phyloP scores from a whole-genome alignment of 306 rosid genomes.

The Quercus engelmannii region DNA sequence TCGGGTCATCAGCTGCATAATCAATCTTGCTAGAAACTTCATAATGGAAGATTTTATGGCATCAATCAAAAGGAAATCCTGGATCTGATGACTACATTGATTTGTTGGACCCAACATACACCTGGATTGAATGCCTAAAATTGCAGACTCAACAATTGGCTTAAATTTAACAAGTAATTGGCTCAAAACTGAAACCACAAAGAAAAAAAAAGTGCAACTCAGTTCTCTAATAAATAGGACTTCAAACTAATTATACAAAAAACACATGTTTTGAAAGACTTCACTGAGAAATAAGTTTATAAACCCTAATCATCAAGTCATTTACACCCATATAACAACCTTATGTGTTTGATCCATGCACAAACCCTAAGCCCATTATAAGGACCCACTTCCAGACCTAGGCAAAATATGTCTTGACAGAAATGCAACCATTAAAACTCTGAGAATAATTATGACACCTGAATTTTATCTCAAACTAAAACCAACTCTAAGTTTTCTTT shows the following conservation, averaged over 20 bases:
- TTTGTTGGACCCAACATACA: neutral
- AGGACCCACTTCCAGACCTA: no score
- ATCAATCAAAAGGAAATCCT: slow-evolving; percentile 1
- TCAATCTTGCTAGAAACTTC: neutral
- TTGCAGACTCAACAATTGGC: neutral
- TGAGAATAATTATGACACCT: no score
- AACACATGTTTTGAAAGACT: neutral
- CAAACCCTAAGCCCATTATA: no score
- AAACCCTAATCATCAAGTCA: no score
- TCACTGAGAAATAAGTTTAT: no score
- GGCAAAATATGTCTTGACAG: no score
- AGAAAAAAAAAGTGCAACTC: neutral
- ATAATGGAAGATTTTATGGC: neutral
- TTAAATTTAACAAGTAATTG: neutral
- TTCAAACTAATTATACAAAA: neutral
- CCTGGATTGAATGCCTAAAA: neutral
- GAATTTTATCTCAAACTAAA: no score
- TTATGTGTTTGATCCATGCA: no score
- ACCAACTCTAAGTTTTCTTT: no score
- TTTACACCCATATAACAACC: no score
- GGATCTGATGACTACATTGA: neutral
- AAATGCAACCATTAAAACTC: no score
- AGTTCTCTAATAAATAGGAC: neutral
- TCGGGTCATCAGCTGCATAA: neutral
- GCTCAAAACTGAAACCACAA: neutral